Base-by-base conservation (phyloP, 2,329 filamentous ascomycete genomes). In the Helotiales sp. region DNA sequence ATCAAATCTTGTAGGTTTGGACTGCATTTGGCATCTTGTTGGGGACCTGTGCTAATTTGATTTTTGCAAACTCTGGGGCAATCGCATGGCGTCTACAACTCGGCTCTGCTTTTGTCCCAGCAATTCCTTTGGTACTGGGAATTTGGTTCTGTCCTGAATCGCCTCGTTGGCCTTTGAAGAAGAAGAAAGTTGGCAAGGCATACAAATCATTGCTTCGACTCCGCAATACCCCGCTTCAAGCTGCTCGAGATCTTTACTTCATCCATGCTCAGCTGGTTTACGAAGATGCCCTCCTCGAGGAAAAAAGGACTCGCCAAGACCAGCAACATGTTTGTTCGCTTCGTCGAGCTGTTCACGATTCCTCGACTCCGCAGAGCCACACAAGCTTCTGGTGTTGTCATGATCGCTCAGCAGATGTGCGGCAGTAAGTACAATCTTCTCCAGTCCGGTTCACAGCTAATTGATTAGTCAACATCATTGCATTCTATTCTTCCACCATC, bases 371-470 rank as follows among this genome's bases (percentile, higher is more conserved):
- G 87, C 13, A 81, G 87, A 38, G 91, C 91, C 2, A 93, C 86
- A 3, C 79, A 89, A 29, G 91, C 90, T 5, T 88, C 90, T 0
- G 89, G 86, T 63, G 84, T 85, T 1, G 89, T 93, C 64, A 96
- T 96, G 91, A 85, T 70, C 50, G 66, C 66, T 1, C 69, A 70
- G 53, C 68, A 70, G 33, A 71, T 70, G 63, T 70, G 36, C 30
- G 64, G 64, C 34, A 64, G 60, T 62, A 54, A 44, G 33, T 36
- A 17, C 40, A n/a, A 25, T 5, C 6, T 3, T 1, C 36, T 31
- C 48, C 5, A n/a, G 19, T 19, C 13, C 24, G 7, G 24, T 48
- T 17, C 46, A 25, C 10, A 31, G 12, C 46, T 48, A 48, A 48
- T 15, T 13, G 10, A 13, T 54, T 50, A 12, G 54, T 69, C 70